Conservation (phyloP, 2,329 filamentous ascomycete species). For the Harringtonia lauricola region DNA sequence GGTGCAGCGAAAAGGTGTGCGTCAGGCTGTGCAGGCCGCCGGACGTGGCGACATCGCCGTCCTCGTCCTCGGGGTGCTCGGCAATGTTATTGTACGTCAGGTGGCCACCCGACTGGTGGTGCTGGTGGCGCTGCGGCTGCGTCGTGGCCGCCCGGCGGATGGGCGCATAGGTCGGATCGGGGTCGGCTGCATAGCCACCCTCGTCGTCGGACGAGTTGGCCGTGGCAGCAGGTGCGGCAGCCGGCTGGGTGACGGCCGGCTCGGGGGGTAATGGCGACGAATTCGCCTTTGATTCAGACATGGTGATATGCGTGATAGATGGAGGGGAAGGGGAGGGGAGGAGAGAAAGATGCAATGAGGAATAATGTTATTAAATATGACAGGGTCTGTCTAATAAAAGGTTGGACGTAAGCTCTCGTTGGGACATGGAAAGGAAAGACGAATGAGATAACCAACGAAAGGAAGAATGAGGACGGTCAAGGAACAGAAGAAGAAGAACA, state of each 20-base stretch:
- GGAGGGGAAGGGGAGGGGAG: too few relatives aligned
- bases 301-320: too few relatives aligned
- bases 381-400: neutral
- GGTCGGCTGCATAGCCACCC: neutral
- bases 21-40: neutral
- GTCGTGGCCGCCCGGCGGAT: neutral
- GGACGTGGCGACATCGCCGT: neutral
- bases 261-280: neutral
- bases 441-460: too few relatives aligned
- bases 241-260: neutral
- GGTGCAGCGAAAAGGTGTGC: neutral
- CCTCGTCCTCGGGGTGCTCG: neutral
- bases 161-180: neutral
- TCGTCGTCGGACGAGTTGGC: neutral
- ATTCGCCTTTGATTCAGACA: too few relatives aligned
- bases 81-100: neutral
- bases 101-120: neutral
- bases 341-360: too few relatives aligned
- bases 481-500: neutral
- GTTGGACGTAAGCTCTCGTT: neutral
- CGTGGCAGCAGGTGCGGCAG: neutral
- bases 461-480: neutral
- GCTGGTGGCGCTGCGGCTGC: neutral
- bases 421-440: neutral
- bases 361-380: neutral